phyloP scores from a whole-genome alignment of 345 rosid genomes.

The Kandelia obovata region DNA sequence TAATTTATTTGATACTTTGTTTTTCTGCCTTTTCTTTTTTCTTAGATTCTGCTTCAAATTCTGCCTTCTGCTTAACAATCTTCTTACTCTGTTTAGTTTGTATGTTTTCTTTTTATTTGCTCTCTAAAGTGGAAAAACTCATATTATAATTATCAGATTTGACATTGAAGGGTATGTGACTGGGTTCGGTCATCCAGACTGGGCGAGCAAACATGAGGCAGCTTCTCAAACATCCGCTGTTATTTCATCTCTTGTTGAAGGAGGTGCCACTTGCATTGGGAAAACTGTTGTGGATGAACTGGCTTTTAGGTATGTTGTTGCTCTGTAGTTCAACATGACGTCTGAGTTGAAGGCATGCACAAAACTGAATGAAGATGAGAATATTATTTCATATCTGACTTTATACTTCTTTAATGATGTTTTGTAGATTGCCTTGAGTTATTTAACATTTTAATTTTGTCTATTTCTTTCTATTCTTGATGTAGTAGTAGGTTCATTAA shows the following conservation, averaged over 20 bases:
- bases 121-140: conserved; percentile 5
- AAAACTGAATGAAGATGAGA: not conserved
- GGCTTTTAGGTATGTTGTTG: conserved; percentile 53
- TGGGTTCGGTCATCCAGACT: conserved; percentile 94
- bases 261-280: conserved; percentile 94
- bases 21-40: not conserved
- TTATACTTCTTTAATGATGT: not conserved
- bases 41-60: not conserved
- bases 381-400: not conserved
- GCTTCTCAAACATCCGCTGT: conserved; percentile 62
- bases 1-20: not conserved
- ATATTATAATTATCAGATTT: conserved; percentile 48
- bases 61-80: not conserved
- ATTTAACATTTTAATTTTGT: no score
- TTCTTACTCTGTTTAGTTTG: not conserved
- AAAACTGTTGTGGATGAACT: conserved; percentile 87
- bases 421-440: no score
- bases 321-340: not conserved
- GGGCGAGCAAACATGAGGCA: conserved; percentile 69
- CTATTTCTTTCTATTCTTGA: not conserved
- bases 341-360: not conserved
- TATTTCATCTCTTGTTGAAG: conserved; percentile 72
- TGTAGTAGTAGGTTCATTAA: not conserved
- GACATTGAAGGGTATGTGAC: conserved; percentile 80
- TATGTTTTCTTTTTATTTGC: not conserved